phyloP scores from a whole-genome alignment of 371 early-diverging fungal genomes.

The Chytridiales sp. region DNA sequence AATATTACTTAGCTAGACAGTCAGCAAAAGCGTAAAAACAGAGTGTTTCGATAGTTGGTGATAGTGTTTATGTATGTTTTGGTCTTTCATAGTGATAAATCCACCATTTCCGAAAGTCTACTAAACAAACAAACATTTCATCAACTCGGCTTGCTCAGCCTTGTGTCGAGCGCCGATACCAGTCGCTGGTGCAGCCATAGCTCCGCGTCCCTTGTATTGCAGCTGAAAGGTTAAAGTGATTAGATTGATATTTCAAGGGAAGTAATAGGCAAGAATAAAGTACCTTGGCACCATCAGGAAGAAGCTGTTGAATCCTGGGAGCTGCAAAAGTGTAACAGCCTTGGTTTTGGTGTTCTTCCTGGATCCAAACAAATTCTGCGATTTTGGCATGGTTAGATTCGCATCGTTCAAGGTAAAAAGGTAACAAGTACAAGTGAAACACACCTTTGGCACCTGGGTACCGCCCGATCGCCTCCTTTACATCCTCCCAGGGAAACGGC shows the following conservation, averaged over 20 bases:
- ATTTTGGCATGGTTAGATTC: not conserved
- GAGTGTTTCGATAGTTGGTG: too few relatives aligned
- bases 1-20: too few relatives aligned
- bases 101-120: not conserved
- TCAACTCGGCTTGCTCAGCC: slow-evolving; percentile 53
- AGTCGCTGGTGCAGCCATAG: slow-evolving; percentile 48
- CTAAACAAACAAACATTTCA: slow-evolving; percentile 33
- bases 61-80: too few relatives aligned
- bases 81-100: too few relatives aligned
- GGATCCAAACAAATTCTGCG: slow-evolving; percentile 81
- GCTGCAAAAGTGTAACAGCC: slow-evolving; percentile 87
- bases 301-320: slow-evolving; percentile 75
- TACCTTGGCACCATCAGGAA: slow-evolving; percentile 46
- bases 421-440: not conserved
- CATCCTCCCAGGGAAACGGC: slow-evolving; percentile 84
- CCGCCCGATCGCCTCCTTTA: slow-evolving; percentile 62
- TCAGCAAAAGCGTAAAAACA: too few relatives aligned
- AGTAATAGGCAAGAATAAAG: slow-evolving; percentile 1
- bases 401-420: slow-evolving; percentile 1
- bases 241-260: not conserved
- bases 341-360: slow-evolving; percentile 94
- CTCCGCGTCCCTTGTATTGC: slow-evolving; percentile 44
- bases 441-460: slow-evolving; percentile 50
- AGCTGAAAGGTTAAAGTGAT: slow-evolving; percentile 17
- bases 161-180: slow-evolving; percentile 53